Conservation (phyloP, 495 filamentous ascomycete species). For the Aspergillus wentii region DNA sequence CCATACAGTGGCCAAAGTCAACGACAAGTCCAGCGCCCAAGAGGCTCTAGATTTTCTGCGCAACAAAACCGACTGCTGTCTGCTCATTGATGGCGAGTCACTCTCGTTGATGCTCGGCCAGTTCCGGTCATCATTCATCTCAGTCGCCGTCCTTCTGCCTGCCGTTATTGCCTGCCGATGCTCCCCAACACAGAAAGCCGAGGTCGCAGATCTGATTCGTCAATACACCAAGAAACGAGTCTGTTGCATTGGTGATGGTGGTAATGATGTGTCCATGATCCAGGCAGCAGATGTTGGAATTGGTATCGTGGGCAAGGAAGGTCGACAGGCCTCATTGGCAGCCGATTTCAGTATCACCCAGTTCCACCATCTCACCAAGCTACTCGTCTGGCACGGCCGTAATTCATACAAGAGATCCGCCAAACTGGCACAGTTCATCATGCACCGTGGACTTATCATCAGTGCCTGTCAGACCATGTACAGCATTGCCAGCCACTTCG, state of each 20-base stretch:
- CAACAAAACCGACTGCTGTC: constrained; percentile 79
- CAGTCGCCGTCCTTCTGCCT: constrained; percentile 79
- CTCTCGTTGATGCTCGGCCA: constrained; percentile 76
- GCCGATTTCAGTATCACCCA: constrained; percentile 95
- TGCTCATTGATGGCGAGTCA: constrained; percentile 93
- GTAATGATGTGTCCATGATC: constrained; percentile 99
- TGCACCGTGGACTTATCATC: constrained; percentile 94
- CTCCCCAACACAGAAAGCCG: constrained; percentile 95
- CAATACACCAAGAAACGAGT: constrained; percentile 88
- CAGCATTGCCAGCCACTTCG: constrained; percentile 84
- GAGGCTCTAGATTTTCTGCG: constrained; percentile 84
- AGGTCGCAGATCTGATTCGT: constrained; percentile 86
- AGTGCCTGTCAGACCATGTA: constrained; percentile 96
- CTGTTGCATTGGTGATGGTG: constrained; percentile 94
- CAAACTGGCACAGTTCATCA: constrained; percentile 96
- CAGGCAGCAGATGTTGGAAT: constrained; percentile 97
- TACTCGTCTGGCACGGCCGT: constrained; percentile 95
- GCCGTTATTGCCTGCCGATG: constrained; percentile 95
- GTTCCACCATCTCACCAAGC: constrained; percentile 93
- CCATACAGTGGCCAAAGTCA: constrained; percentile 80
- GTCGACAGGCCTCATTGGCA: constrained; percentile 86
- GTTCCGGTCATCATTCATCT: constrained; percentile 80
- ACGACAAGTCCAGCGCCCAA: constrained; percentile 56
- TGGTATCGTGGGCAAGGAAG: constrained; percentile 97
- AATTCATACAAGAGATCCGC: constrained; percentile 95